Percentiles rank a stretch among this genome's conserved stretches.
Evolutionary conservation across 805 yeast genomes (phyloP).

Genomic region (Candida wancherniae): DNA sequence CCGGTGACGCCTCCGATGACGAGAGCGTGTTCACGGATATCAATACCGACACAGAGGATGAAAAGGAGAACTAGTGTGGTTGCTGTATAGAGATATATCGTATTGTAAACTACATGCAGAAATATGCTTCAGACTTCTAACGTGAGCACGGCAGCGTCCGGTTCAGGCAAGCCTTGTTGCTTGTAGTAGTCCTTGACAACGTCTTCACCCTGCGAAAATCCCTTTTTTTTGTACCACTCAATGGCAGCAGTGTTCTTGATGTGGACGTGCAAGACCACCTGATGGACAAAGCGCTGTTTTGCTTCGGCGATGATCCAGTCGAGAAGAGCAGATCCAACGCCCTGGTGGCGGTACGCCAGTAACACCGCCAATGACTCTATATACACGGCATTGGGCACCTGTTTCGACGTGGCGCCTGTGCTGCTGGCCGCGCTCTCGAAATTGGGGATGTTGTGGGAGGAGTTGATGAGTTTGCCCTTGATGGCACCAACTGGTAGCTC

Average conservation of each 20-base stretch:
- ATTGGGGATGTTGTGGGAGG: constrained; percentile 34
- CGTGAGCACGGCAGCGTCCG: constrained; percentile 44
- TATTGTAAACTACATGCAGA: not conserved
- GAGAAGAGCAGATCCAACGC: constrained; percentile 59
- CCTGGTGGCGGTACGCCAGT: constrained; percentile 54
- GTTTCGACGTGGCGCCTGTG: constrained; percentile 19
- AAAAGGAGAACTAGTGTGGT: constrained; percentile 24
- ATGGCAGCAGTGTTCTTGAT: constrained; percentile 36
- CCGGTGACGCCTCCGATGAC: constrained; percentile 34
- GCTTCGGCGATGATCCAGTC: constrained; percentile 55
- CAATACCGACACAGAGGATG: constrained; percentile 39
- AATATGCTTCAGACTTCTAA: constrained; percentile 21
- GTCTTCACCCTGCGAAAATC: constrained; percentile 38
- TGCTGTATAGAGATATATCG: constrained; percentile 2
- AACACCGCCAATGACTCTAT: constrained; percentile 67
- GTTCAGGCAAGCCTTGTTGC: constrained; percentile 39
- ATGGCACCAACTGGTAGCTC: constrained; percentile 81
- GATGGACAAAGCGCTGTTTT: constrained; percentile 48
- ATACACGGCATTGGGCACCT: constrained; percentile 51
- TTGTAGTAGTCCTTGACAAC: constrained; percentile 45
- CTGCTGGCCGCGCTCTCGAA: constrained; percentile 21
- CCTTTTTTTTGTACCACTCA: constrained; percentile 49
- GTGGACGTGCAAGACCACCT: constrained; percentile 52
- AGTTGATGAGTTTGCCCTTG: constrained; percentile 48
- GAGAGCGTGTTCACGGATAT: constrained; percentile 43